Conservation (phyloP, 306 rosid species). For the Datisca glomerata region DNA sequence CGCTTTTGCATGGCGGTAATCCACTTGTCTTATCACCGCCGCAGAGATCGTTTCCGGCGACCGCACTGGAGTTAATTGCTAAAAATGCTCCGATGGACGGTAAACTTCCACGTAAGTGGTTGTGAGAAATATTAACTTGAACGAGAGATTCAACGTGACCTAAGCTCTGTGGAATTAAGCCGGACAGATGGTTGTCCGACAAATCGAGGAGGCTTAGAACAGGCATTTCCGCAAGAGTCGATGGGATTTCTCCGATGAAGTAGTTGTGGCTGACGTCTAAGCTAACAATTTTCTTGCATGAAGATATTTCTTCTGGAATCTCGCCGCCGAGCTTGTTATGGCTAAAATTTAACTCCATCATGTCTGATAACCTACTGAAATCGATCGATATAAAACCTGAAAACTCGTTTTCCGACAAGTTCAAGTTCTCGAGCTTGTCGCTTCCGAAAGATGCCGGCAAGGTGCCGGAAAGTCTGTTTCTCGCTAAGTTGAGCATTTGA, state of each 20-base stretch:
- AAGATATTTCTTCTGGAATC: conserved; percentile 42
- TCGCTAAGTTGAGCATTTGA: conserved; percentile 67
- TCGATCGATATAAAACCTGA: conserved; percentile 34
- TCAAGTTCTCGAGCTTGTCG: conserved; percentile 43
- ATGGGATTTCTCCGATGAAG: conserved; percentile 46
- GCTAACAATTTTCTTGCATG: conserved; percentile 51
- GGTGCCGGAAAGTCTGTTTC: conserved; percentile 46
- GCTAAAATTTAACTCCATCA: conserved; percentile 50
- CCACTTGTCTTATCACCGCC: conserved; percentile 20
- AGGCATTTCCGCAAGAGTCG: conserved; percentile 37
- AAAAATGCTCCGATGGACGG: conserved; percentile 73
- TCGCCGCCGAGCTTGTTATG: conserved; percentile 45
- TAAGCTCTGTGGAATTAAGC: conserved; percentile 50
- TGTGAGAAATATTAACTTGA: conserved; percentile 68
- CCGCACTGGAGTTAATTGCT: conserved; percentile 56
- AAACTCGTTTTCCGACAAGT: conserved; percentile 46
- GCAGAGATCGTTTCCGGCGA: conserved; percentile 67
- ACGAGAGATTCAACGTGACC: conserved; percentile 54
- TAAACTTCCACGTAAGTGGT: conserved; percentile 51
- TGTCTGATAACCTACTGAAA: conserved; percentile 23
- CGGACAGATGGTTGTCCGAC: conserved; percentile 59
- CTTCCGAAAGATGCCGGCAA: conserved; percentile 51
- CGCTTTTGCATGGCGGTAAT: conserved; percentile 47
- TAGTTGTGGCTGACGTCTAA: conserved; percentile 58
- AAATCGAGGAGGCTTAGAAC: conserved; percentile 73